Base-by-base conservation (phyloP, 164 flowering plant genomes). In the Amborella trichopoda region DNA sequence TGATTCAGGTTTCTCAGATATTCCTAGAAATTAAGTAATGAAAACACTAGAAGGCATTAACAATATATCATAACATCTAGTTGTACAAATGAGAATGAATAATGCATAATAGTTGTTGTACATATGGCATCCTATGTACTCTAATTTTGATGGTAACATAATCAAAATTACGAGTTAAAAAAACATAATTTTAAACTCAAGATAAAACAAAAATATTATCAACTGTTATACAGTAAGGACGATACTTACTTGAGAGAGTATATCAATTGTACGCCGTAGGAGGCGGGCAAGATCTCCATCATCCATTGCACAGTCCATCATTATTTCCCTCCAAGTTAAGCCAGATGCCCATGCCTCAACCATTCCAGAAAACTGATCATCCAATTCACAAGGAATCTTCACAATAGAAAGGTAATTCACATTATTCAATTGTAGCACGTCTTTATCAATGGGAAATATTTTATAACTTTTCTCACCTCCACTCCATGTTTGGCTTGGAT, bases 271-370 rank as follows among this genome's bases (percentile, higher is more conserved):
- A 32, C 96, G 67, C 32, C 96, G 64, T 40, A 87, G 57, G 26
- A 91, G 82, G 19, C 99, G 96, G 51, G 96, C 89, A 26, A 91
- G 58, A 67, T 91, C 96, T 10, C 98, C 96, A 52, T 91, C 99
- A 54, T 91, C 99, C 95, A 91, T 80, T 46, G 99, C 96, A 63
- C 90, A 78, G 26, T 91, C 99, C 99, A 83, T 86, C 94, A 78
- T 84, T 41, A 87, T 72, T 66, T 91, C 96, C 65, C 78, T 65
- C 99, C 99, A 87, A 3, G 80, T 78, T 46, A 87, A 63, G 53
- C 96, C 96, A 54, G 93, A 83, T 25, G 95, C 99, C 99, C 96
- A 91, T 24, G 96, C 99, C 62, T 91, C 99, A 48, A 91, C 90
- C 93, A 91, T 80, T 28, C 99, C 93, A 49, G 81, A 59, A 51